Percentiles rank a stretch among this genome's conserved stretches.
phyloP scores from a whole-genome alignment of 805 yeast species.

The Ogataea chonburiensis region DNA sequence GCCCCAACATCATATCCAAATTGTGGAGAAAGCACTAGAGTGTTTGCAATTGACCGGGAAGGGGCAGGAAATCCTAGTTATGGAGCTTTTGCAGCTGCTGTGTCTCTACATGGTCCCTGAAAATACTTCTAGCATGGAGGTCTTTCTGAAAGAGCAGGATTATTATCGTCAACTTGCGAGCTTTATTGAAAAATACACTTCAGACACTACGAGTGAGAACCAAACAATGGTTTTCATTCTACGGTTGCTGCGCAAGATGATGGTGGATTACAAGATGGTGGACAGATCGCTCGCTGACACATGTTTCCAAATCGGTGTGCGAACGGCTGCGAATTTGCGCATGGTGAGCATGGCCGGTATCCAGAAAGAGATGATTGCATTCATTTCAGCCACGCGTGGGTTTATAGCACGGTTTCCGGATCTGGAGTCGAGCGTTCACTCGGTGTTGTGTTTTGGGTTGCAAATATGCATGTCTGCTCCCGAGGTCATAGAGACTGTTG shows the following conservation, averaged over 20 bases:
- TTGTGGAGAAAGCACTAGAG: conserved; percentile 10
- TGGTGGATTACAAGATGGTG: conserved; percentile 1
- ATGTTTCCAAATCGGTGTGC: conserved; percentile 3
- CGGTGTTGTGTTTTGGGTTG: conserved; percentile 5
- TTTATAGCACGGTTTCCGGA: background rate
- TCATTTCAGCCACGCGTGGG: background rate
- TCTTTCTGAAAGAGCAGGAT: conserved; percentile 2
- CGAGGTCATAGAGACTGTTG: background rate
- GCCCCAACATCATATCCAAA: conserved; percentile 16
- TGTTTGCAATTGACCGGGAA: conserved; percentile 1
- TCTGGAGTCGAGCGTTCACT: conserved; percentile 1
- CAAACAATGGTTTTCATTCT: conserved; percentile 1
- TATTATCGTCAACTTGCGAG: background rate
- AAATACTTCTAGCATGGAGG: conserved; percentile 7
- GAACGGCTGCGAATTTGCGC: conserved; percentile 3
- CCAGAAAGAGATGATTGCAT: conserved; percentile 1
- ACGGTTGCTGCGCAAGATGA: conserved; percentile 2
- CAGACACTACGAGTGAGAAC: background rate
- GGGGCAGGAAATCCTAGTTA: conserved; percentile 1
- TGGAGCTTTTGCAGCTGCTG: conserved; percentile 1
- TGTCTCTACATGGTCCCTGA: conserved; percentile 2
- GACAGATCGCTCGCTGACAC: background rate
- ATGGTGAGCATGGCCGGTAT: conserved; percentile 4
- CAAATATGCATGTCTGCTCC: conserved; percentile 3
- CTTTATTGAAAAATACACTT: conserved; percentile 1